Base-by-base conservation (phyloP, 2,329 filamentous ascomycete species). In the Clonostachys rosea region DNA sequence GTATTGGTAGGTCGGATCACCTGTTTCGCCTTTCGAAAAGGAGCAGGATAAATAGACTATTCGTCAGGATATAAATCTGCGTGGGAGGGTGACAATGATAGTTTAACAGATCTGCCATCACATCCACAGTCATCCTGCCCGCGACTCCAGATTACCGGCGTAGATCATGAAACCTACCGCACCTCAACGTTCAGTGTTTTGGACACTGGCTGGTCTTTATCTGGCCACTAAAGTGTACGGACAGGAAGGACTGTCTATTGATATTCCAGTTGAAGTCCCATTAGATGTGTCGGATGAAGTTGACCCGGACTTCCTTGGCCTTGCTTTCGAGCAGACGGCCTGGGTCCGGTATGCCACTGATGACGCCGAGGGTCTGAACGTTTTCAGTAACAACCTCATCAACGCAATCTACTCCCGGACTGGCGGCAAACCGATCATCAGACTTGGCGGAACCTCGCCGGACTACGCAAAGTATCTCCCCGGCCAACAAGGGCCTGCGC, bases 401-500 rank as follows among this genome's bases (percentile, higher is more conserved):
- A 48, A 61, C 14, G 54, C 52, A 16, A 56, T 67, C 43, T 64
- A 61, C 41, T 58, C 57, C 7, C 59, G 65, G 24, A 68, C 63
- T 0, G 61, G 61, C 4, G 64, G 64, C 2, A 56, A 54, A 34
- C 60, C 64, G 5, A 59, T 63, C 42, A 68, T 67, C 36, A 55
- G 64, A 12, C 51, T 68, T 4, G 64, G 64, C 12, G 64, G 65
- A 9, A 65, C 64, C 2, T 65, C 61, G 40, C 53, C 63, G 9
- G 64, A 67, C 49, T 67, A 67, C 45, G 65, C 59, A 3, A 58
- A 52, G 46, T 66, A 64, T 47, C 49, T 62, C 8, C 62, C 59
- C 0, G 57, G 57, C 4, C 65, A 67, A 47, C 44, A 51, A 5
- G 56, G 56, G 13, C 57, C 61, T 3, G 63, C 59, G 5, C 52